Percentiles rank a stretch among this genome's conserved stretches.
Evolutionary conservation across 2,329 filamentous ascomycete genomes (phyloP).

Genomic region (Penicillium sp.): DNA sequence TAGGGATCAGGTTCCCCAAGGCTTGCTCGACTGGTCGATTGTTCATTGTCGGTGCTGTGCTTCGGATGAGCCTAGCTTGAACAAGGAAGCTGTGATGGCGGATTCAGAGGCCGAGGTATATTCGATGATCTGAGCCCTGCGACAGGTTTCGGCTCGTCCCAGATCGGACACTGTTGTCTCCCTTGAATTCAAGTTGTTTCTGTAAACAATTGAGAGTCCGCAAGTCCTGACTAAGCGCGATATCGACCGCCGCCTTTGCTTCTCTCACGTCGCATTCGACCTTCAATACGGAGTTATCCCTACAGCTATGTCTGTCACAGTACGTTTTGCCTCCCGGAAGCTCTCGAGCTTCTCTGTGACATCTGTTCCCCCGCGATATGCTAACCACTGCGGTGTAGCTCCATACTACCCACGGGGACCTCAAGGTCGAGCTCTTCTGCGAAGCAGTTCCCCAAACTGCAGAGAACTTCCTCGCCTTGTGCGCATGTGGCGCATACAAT

Average conservation of each 20-base stretch:
- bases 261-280: background rate
- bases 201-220: constrained; percentile 9
- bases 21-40: constrained; percentile 67
- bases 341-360: background rate
- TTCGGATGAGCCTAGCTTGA: background rate
- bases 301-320: constrained; percentile 33
- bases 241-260: constrained; percentile 6
- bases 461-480: constrained; percentile 67
- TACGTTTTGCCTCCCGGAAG: constrained; percentile 12
- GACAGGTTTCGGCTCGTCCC: background rate
- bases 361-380: background rate
- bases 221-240: constrained; percentile 17
- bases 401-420: constrained; percentile 80
- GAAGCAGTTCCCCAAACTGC: constrained; percentile 89
- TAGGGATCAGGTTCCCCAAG: constrained; percentile 68
- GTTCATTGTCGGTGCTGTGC: constrained; percentile 52
- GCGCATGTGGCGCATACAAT: constrained; percentile 57
- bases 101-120: background rate
- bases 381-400: constrained; percentile 43
- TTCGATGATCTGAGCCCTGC: background rate
- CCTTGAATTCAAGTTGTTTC: background rate
- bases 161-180: background rate
- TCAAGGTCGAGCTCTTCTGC: constrained; percentile 96
- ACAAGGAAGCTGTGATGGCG: background rate
- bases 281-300: background rate